Base-by-base conservation (phyloP, 495 filamentous ascomycete species). In the Neurospora sp. region DNA sequence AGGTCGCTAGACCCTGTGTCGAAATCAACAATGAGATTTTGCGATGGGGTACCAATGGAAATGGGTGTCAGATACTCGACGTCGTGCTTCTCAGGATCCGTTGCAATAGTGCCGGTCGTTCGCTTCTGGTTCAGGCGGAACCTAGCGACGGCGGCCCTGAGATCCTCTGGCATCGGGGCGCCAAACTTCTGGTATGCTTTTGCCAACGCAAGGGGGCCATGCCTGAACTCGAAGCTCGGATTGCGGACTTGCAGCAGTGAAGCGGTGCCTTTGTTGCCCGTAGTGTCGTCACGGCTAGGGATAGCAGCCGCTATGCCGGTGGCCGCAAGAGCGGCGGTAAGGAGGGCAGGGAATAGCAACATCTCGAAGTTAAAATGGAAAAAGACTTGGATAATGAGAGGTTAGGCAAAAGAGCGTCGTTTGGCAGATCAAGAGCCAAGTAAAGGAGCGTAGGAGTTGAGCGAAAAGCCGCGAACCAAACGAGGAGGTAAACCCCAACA, bases 1-100 rank as follows among this genome's bases (percentile, higher is more conserved):
- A 94, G 87, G 82, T 94, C 92, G 59, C 90, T 88, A 45, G 89
- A 91, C 4, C 92, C 92, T 48, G 92, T 93, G 78, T 94, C 92
- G 76, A 93, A 86, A 78, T 93, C 89, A 72, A 94, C 76, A 76
- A 89, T 86, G 75, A 93, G 78, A 5, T 84, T 87, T 70, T 89
- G 87, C 14, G 82, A 82, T 1, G 83, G 83, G 1, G 79, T 84
- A 72, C 92, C 92, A 73, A 94, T 83, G 3, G 80, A 84, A 70
- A 94, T 90, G 18, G 91, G 90, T 37, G 85, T 87, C 73, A 94
- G 78, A 75, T 92, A 94, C 79, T 91, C 88, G 40, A 78, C 74
- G 75, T 93, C 92, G 75, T 87, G 80, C 14, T 77, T 53, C 77
- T 88, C 83, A 0, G 92, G 91, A 4, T 78, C 85, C 22, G 89